phyloP scores from a whole-genome alignment of 106 monocot species.

The Cymbidium sinense region DNA sequence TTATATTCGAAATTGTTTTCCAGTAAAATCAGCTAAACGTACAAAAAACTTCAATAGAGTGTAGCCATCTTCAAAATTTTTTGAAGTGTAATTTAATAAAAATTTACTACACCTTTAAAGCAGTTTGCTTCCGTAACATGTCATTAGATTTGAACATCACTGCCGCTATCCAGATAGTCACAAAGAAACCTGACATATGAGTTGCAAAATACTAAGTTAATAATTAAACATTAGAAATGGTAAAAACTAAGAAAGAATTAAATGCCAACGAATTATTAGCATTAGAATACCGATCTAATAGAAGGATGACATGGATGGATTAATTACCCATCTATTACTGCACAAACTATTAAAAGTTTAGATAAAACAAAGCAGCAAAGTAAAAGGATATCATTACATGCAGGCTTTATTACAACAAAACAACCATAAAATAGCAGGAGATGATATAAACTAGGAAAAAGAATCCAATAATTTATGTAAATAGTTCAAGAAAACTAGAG shows the following conservation, averaged over 20 bases:
- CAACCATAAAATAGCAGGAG: no score
- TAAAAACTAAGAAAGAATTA: no score
- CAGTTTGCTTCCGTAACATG: slow-evolving; percentile 85
- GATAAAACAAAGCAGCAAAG: no score
- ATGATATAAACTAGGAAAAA: no score
- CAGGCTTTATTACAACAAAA: no score
- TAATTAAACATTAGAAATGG: not conserved
- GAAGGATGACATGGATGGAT: no score
- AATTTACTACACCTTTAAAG: slow-evolving; percentile 63
- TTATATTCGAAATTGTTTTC: not conserved
- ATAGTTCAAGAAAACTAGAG: no score
- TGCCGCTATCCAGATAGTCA: slow-evolving; percentile 92
- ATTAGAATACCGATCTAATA: not conserved
- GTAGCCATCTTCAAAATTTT: not conserved
- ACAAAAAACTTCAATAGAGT: not conserved
- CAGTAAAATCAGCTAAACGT: not conserved
- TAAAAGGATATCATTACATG: no score
- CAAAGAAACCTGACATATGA: slow-evolving; percentile 69
- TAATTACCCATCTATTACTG: no score
- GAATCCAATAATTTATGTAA: no score
- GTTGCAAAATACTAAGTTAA: not conserved
- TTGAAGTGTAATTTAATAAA: not conserved
- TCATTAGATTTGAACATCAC: slow-evolving; percentile 99
- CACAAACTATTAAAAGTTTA: no score
- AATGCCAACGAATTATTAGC: not conserved